phyloP scores from a whole-genome alignment of 2,329 filamentous ascomycete genomes.

The Sporothrix sp. region DNA sequence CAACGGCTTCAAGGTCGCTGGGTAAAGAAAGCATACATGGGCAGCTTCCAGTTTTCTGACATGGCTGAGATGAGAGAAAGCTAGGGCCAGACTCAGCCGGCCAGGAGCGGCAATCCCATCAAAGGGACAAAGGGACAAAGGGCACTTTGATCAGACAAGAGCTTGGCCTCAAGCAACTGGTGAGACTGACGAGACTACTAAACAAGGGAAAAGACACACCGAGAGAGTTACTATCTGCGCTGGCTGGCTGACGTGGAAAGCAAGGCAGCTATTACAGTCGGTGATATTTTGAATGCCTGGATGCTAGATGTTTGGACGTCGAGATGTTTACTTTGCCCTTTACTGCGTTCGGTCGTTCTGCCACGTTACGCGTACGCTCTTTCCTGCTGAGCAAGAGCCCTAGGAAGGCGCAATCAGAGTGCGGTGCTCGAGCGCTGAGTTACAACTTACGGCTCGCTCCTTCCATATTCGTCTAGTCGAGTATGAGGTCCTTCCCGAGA shows the following conservation, averaged over 20 bases:
- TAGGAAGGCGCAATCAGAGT: background rate
- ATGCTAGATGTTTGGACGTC: background rate
- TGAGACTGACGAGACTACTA: background rate
- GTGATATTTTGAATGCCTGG: background rate
- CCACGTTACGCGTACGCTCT: background rate
- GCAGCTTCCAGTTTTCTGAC: slow-evolving; percentile 3
- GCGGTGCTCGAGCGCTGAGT: background rate
- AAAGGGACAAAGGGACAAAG: background rate
- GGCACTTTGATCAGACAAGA: background rate
- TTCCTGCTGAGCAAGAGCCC: background rate
- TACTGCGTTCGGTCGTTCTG: background rate
- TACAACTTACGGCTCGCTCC: background rate
- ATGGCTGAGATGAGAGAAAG: background rate
- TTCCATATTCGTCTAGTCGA: too few relatives aligned
- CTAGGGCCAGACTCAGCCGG: too few relatives aligned
- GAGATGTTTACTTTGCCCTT: background rate
- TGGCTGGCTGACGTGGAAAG: too few relatives aligned
- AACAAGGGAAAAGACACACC: background rate
- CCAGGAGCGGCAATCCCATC: background rate
- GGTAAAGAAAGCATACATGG: slow-evolving; percentile 1
- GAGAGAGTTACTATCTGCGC: background rate
- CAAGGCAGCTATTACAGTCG: too few relatives aligned
- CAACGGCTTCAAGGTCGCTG: background rate
- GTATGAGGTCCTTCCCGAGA: too few relatives aligned
- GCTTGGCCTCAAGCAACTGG: too few relatives aligned